A percentile compares a stretch with the other conserved stretches of the same genome.
These are phyloP conservation scores for Hypoxylon intermedium DNA, from an alignment of 495 filamentous ascomycete species.

Conservation along the genomic window DNA sequence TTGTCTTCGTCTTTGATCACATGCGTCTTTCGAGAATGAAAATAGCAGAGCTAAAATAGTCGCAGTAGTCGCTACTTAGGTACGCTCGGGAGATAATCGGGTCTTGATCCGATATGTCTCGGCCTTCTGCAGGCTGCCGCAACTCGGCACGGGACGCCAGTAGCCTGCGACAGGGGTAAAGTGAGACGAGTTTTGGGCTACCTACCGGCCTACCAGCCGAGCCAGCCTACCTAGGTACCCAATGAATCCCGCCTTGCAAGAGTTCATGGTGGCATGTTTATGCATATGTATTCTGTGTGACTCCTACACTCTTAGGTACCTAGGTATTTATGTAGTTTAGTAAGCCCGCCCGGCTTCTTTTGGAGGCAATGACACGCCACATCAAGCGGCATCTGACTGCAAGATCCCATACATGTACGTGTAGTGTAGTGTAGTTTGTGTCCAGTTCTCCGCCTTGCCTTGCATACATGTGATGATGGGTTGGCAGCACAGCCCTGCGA, in stretches of 20 bases:
- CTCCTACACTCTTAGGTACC: no score
- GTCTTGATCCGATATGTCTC: conserved; percentile 35
- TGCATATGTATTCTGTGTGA: no score
- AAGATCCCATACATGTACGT: conserved; percentile 9
- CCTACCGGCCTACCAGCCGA: no score
- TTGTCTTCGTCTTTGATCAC: no score
- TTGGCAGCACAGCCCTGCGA: conserved; percentile 21
- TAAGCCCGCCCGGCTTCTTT: no score
- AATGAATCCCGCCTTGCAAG: no score
- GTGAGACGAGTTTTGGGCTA: conserved; percentile 5
- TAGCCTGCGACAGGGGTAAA: conserved; percentile 14
- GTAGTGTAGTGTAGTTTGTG: no score
- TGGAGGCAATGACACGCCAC: no score
- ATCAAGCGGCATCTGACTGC: conserved; percentile 1
- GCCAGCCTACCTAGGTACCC: no score
- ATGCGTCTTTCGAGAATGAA: no score
- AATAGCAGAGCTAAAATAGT: no score
- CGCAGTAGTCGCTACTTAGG: neutral
- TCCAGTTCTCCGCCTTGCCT: conserved; percentile 16
- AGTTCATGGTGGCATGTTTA: no score
- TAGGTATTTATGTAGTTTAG: neutral
- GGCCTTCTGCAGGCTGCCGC: conserved; percentile 27
- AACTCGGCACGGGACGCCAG: conserved; percentile 27
- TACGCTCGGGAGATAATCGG: conserved; percentile 18
- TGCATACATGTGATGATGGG: conserved; percentile 21